phyloP scores from a whole-genome alignment of 345 rosid species.

The Balakata baccata region DNA sequence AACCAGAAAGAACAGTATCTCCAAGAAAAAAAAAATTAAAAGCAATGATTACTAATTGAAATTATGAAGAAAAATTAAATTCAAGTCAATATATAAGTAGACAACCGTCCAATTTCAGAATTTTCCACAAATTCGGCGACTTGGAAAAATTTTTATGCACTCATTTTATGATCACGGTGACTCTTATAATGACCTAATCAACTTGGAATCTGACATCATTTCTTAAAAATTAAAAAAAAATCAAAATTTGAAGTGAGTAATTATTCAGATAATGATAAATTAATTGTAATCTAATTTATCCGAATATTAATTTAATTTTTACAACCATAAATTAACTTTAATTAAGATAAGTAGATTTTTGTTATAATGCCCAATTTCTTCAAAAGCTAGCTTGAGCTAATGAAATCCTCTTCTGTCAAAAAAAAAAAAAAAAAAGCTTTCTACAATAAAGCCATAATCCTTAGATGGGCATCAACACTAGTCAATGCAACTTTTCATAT shows the following conservation, averaged over 20 bases:
- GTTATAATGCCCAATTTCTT: background rate
- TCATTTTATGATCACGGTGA: slow-evolving; percentile 6
- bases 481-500: too few species aligned
- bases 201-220: background rate
- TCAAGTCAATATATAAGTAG: background rate
- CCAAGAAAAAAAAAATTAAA: background rate
- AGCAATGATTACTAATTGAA: slow-evolving; percentile 7
- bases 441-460: background rate
- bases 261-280: too few species aligned
- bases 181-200: background rate
- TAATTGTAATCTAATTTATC: too few species aligned
- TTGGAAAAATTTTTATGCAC: background rate
- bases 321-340: too few species aligned
- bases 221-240: background rate
- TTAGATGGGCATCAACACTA: too few species aligned
- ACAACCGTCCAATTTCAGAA: background rate
- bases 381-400: background rate
- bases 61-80: background rate
- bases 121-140: slow-evolving; percentile 9
- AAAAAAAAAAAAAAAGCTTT: background rate
- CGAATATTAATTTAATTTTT: too few species aligned
- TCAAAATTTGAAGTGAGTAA: too few species aligned
- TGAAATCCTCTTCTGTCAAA: too few species aligned
- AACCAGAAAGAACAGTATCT: too few species aligned
- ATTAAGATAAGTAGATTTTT: too few species aligned